phyloP scores from a whole-genome alignment of 2,329 filamentous ascomycete species.

The Cladobotryum mycophilum region DNA sequence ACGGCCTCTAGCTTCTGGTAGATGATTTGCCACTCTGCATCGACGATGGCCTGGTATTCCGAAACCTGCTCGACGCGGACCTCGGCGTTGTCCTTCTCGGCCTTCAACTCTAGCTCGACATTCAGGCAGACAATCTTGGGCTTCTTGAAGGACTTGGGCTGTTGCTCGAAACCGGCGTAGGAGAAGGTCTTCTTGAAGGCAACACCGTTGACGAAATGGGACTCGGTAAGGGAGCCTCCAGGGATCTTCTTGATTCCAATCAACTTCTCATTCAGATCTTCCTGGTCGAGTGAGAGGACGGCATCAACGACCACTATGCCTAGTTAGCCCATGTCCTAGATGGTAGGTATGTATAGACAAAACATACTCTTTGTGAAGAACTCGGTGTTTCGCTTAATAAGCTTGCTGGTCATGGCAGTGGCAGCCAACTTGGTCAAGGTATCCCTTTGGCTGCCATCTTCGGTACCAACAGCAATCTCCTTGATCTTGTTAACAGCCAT shows the following conservation, averaged over 20 bases:
- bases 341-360: background rate
- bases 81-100: conserved; percentile 98
- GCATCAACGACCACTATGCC: conserved; percentile 88
- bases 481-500: conserved; percentile 99
- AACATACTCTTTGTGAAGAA: conserved; percentile 91
- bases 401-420: conserved; percentile 98
- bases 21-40: conserved; percentile 99
- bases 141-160: conserved; percentile 90
- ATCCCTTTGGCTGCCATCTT: conserved; percentile 76
- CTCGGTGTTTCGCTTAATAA: conserved; percentile 92
- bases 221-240: conserved; percentile 91
- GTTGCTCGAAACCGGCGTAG: conserved; percentile 98
- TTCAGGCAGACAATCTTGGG: conserved; percentile 97
- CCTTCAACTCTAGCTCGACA: conserved; percentile 96
- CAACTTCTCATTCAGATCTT: conserved; percentile 94
- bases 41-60: conserved; percentile 98
- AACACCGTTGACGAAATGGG: conserved; percentile 93
- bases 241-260: conserved; percentile 99
- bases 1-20: conserved; percentile 98
- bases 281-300: conserved; percentile 89
- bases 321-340: conserved; percentile 21
- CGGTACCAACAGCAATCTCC: conserved; percentile 86
- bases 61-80: conserved; percentile 97
- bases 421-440: conserved; percentile 84
- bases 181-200: conserved; percentile 99